phyloP scores from a whole-genome alignment of 257 asterid species.

The Striga asiatica region DNA sequence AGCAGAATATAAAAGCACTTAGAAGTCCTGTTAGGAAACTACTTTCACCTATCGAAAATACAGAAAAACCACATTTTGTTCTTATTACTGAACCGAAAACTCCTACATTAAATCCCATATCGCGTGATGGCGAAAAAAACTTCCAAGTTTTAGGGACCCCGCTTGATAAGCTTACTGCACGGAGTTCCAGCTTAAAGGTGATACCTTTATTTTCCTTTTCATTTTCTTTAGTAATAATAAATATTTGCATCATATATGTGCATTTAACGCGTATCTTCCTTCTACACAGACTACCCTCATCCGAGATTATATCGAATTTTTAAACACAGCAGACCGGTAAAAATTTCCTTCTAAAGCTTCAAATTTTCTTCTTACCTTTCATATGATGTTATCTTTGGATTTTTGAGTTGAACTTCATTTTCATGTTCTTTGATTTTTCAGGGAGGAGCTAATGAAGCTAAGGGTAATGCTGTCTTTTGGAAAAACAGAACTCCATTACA shows the following conservation, averaged over 20 bases:
- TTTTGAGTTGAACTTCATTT: conserved; percentile 1
- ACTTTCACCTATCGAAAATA: conserved; percentile 56
- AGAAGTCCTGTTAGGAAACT: conserved; percentile 30
- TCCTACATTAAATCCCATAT: conserved; percentile 21
- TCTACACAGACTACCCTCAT: conserved; percentile 68
- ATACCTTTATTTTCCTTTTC: neutral
- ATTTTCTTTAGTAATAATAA: too few species aligned
- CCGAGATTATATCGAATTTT: conserved; percentile 61
- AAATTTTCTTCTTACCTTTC: too few species aligned
- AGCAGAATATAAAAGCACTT: conserved; percentile 19
- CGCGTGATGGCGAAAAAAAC: conserved; percentile 20
- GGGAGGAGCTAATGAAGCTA: conserved; percentile 65
- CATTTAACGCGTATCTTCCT: too few species aligned
- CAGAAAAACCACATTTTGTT: conserved; percentile 11
- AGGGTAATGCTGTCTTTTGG: conserved; percentile 34
- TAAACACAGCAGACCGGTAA: conserved; percentile 76
- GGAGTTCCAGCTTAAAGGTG: conserved; percentile 66
- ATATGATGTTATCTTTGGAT: neutral
- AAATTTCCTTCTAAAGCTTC: neutral
- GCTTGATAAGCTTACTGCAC: conserved; percentile 45
- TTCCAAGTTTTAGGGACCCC: conserved; percentile 40
- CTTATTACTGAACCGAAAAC: conserved; percentile 36
- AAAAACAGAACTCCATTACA: neutral
- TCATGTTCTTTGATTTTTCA: conserved; percentile 10
- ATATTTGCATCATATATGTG: too few species aligned